Evolutionary conservation across 345 rosid species (phyloP).

Genomic region (Populus alba): DNA sequence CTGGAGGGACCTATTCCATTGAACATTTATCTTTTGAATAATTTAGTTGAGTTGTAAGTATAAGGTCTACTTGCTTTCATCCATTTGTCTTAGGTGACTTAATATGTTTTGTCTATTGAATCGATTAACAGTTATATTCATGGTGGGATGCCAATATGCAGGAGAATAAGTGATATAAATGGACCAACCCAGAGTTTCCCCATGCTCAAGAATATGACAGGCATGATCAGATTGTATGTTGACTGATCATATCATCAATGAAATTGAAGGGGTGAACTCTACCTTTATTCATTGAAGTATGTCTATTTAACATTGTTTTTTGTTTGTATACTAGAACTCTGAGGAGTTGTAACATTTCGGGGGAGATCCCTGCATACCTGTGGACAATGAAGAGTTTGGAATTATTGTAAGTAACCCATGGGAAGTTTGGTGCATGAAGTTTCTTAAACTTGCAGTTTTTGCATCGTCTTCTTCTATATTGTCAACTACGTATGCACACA

Average conservation of each 20-base stretch:
- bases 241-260: neutral
- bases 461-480: neutral
- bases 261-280: neutral
- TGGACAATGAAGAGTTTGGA: constrained; percentile 25
- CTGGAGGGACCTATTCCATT: constrained; percentile 56
- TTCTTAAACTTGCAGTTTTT: neutral
- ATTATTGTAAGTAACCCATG: constrained; percentile 24
- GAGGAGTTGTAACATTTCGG: constrained; percentile 28
- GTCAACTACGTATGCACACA: neutral
- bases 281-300: neutral
- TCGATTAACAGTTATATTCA: neutral
- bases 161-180: constrained; percentile 49
- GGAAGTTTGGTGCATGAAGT: neutral
- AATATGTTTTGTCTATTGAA: neutral
- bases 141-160: constrained; percentile 13
- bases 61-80: neutral
- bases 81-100: neutral
- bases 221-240: constrained; percentile 37
- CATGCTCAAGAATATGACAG: constrained; percentile 24
- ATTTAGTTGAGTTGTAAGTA: constrained; percentile 44
- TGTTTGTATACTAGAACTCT: constrained; percentile 34
- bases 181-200: constrained; percentile 45
- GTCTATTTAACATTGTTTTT: neutral
- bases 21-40: constrained; percentile 30
- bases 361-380: constrained; percentile 22